phyloP scores from a whole-genome alignment of 331 rosid genomes.

The Rhamnella rubrinervis region DNA sequence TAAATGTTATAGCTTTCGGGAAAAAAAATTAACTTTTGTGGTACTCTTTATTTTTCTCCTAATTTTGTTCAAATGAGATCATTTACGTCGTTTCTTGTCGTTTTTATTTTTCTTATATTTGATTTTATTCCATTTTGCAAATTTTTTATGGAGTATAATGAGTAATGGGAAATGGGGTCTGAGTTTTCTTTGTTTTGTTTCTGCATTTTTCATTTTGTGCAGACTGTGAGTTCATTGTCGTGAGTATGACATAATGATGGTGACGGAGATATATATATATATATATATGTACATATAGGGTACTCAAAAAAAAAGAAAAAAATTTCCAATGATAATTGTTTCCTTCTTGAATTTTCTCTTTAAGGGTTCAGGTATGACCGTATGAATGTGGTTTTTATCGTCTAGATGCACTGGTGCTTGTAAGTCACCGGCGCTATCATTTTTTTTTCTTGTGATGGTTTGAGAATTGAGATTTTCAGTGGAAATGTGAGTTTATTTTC shows the following conservation, averaged over 20 bases:
- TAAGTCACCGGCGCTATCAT: neutral
- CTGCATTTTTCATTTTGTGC: neutral
- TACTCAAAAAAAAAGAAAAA: no score
- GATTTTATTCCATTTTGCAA: neutral
- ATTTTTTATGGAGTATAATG: neutral
- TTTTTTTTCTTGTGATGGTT: neutral
- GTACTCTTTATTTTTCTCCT: neutral
- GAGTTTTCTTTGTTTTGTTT: neutral
- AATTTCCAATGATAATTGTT: no score
- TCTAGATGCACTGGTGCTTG: no score
- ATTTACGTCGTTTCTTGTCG: neutral
- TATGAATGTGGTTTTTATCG: no score
- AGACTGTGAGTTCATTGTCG: neutral
- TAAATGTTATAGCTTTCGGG: neutral
- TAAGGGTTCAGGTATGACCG: no score
- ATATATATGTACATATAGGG: no score
- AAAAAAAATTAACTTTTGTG: neutral
- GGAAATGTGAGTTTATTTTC: conserved; percentile 17
- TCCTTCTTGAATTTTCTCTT: no score
- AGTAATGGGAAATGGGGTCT: neutral
- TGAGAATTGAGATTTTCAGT: neutral
- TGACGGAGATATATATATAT: no score
- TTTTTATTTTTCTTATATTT: neutral
- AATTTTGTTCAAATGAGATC: neutral
- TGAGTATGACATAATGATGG: neutral